Percentiles rank a stretch among this genome's conserved stretches.
phyloP scores from a whole-genome alignment of 352 stramenopile genomes.

The Thalassiosira hispida region DNA sequence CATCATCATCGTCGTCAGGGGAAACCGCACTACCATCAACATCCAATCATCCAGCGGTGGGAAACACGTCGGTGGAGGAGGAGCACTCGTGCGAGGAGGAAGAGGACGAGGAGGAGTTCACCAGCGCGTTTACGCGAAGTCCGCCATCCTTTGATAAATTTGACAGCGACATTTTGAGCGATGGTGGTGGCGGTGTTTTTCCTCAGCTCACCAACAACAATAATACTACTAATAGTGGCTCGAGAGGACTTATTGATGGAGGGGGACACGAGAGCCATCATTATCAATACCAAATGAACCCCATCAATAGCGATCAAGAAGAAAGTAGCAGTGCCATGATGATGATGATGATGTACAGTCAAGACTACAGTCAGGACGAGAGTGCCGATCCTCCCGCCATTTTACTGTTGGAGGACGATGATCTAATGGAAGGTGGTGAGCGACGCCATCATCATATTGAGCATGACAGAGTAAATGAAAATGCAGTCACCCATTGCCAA shows the following conservation, averaged over 20 bases:
- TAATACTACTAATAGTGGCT: not conserved
- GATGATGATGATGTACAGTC: not conserved
- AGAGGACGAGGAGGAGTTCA: not conserved
- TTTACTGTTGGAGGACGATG: slow-evolving; percentile 20
- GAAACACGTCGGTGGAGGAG: too few relatives aligned
- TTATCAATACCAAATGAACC: too few relatives aligned
- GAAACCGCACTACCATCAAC: too few relatives aligned
- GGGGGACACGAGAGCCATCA: too few relatives aligned
- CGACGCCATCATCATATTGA: not conserved
- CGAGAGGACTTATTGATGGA: too few relatives aligned
- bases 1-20: too few relatives aligned
- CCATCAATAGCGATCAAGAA: not conserved
- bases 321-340: not conserved
- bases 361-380: not conserved
- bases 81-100: too few relatives aligned
- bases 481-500: too few relatives aligned
- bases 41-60: too few relatives aligned
- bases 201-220: not conserved
- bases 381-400: slow-evolving; percentile 37
- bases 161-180: not conserved
- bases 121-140: not conserved
- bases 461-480: too few relatives aligned
- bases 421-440: not conserved
- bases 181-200: not conserved
- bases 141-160: not conserved